phyloP scores from a whole-genome alignment of 108 stramenopile species.

The Cyclotella cryptica region DNA sequence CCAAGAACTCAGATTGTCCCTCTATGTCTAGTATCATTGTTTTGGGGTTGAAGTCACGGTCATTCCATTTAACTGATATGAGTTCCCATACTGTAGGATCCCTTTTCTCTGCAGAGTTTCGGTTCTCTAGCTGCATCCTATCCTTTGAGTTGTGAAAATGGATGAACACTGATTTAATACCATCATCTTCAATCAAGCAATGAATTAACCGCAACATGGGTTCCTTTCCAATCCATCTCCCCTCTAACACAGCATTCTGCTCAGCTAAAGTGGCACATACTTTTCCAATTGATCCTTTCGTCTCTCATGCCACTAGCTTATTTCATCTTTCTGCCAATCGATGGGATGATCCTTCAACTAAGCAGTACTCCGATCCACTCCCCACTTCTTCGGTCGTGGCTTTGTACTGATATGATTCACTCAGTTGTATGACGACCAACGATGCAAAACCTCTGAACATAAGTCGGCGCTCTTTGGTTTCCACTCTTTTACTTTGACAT shows the following conservation, averaged over 20 bases:
- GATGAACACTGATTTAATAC: background rate
- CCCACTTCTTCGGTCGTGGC: no score
- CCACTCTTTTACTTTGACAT: no score
- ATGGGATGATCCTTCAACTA: no score
- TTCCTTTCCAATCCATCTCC: background rate
- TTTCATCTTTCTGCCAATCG: no score
- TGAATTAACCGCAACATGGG: slow-evolving; percentile 9
- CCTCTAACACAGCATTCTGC: slow-evolving; percentile 9
- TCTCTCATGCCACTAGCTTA: background rate
- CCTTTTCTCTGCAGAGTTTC: slow-evolving; percentile 13
- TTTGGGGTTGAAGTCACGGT: background rate
- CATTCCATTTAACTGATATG: slow-evolving; percentile 9
- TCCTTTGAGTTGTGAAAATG: background rate
- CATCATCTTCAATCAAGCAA: slow-evolving; percentile 14
- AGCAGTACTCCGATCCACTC: no score
- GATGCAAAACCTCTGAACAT: no score
- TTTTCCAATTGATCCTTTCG: background rate
- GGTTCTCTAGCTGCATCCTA: background rate
- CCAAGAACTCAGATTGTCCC: background rate
- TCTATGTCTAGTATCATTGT: background rate
- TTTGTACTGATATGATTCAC: no score
- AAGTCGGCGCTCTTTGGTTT: no score
- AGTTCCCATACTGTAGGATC: slow-evolving; percentile 12
- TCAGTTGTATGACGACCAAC: no score
- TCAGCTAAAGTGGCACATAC: background rate